These are phyloP conservation scores for Physcia stellaris DNA, from an alignment of 495 filamentous ascomycete species.

Conservation along the genomic window DNA sequence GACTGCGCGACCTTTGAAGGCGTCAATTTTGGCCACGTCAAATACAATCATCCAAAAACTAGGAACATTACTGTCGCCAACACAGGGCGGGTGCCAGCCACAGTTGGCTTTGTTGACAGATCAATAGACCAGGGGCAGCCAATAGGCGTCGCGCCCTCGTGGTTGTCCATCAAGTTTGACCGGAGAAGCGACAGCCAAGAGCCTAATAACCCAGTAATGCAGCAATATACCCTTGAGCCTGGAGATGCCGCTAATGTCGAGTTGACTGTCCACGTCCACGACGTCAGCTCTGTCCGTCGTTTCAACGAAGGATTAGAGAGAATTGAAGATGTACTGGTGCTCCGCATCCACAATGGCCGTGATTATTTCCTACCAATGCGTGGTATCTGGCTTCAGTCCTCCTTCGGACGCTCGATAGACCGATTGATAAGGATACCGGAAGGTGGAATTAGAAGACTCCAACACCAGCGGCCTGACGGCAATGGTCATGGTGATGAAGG, in stretches of 20 bases:
- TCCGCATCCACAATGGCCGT: slow-evolving; percentile 72
- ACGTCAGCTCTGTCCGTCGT: slow-evolving; percentile 44
- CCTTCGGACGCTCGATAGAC: slow-evolving; percentile 69
- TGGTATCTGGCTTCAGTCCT: slow-evolving; percentile 66
- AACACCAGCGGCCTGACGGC: slow-evolving; percentile 25
- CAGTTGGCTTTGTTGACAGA: slow-evolving; percentile 58
- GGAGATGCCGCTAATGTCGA: slow-evolving; percentile 66
- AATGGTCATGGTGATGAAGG: slow-evolving; percentile 29
- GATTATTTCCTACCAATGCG: slow-evolving; percentile 83
- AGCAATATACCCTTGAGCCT: slow-evolving; percentile 53
- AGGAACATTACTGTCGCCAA: slow-evolving; percentile 76
- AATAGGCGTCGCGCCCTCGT: slow-evolving; percentile 33
- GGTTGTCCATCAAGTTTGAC: slow-evolving; percentile 56
- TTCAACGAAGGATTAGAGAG: slow-evolving; percentile 53
- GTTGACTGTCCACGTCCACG: slow-evolving; percentile 48
- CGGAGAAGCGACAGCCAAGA: slow-evolving; percentile 22
- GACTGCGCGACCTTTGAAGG: slow-evolving; percentile 27
- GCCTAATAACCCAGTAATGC: slow-evolving; percentile 14
- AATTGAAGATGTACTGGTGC: slow-evolving; percentile 76
- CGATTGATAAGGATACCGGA: slow-evolving; percentile 77
- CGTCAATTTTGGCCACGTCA: slow-evolving; percentile 63
- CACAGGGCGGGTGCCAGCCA: slow-evolving; percentile 66
- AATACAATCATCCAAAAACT: slow-evolving; percentile 48
- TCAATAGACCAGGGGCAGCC: slow-evolving; percentile 36
- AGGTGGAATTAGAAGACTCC: slow-evolving; percentile 46